A percentile compares a stretch with the other conserved stretches of the same genome.
Conservation (phyloP, 345 rosid genomes). For the Camelina sativa region DNA sequence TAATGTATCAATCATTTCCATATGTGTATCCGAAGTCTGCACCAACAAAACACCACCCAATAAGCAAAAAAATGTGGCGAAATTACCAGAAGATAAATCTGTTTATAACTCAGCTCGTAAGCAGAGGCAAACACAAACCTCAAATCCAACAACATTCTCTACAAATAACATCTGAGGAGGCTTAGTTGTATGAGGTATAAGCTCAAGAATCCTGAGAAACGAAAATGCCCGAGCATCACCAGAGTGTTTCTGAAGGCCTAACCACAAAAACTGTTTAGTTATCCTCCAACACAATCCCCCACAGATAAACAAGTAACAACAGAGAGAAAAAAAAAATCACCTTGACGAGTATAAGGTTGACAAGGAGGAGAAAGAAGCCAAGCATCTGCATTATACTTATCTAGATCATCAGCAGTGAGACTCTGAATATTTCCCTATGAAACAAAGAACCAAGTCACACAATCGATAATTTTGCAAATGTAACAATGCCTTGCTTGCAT, state of each 20-base stretch:
- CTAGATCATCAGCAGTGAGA: slow-evolving; percentile 74
- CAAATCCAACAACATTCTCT: slow-evolving; percentile 91
- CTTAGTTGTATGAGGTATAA: slow-evolving; percentile 57
- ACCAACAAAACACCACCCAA: slow-evolving; percentile 34
- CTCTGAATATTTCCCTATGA: slow-evolving; percentile 86
- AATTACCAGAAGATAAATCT: slow-evolving; percentile 5
- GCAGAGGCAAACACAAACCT: slow-evolving; percentile 56
- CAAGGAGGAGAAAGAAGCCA: slow-evolving; percentile 99
- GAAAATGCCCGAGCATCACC: slow-evolving; percentile 93
- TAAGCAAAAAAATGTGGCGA: neutral
- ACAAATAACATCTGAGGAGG: slow-evolving; percentile 78
- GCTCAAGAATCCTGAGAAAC: slow-evolving; percentile 88
- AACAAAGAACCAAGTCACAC: slow-evolving; percentile 26
- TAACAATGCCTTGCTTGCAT: neutral
- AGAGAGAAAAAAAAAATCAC: slow-evolving; percentile 39
- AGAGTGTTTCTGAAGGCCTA: slow-evolving; percentile 92
- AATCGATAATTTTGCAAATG: slow-evolving; percentile 17
- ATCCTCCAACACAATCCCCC: neutral
- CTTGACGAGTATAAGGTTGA: slow-evolving; percentile 98
- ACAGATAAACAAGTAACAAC: slow-evolving; percentile 7
- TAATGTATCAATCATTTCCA: slow-evolving; percentile 74
- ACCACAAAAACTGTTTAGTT: slow-evolving; percentile 32
- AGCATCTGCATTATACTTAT: slow-evolving; percentile 69
- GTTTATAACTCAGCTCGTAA: neutral
- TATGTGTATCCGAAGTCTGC: slow-evolving; percentile 84